Percentiles rank a stretch among this genome's conserved stretches.
phyloP scores from a whole-genome alignment of 108 stramenopile species.

The Poteriospumella lacustris region DNA sequence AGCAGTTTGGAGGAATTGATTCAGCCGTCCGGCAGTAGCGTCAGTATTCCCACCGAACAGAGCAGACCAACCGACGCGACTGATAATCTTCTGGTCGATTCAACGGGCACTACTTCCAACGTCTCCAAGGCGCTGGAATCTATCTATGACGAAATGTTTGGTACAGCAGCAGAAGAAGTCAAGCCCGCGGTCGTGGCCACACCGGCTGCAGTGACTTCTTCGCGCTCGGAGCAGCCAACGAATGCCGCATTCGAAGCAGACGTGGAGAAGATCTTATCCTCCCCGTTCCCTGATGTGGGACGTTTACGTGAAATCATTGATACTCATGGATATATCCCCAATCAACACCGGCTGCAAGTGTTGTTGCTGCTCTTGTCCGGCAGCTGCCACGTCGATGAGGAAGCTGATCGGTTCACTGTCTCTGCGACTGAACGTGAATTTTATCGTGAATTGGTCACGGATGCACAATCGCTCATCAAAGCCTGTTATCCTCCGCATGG shows the following conservation, averaged over 20 bases:
- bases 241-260: not conserved
- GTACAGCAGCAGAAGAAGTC: no score
- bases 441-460: not conserved
- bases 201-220: no score
- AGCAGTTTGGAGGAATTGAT: no score
- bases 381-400: not conserved
- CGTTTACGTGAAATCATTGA: not conserved
- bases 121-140: no score
- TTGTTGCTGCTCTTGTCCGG: not conserved
- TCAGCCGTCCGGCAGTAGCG: no score
- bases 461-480: not conserved
- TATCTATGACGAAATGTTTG: no score
- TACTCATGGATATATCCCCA: not conserved
- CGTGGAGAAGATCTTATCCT: conserved; percentile 2
- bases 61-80: no score
- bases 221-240: no score
- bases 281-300: conserved; percentile 16
- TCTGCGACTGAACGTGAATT: not conserved
- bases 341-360: not conserved
- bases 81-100: no score
- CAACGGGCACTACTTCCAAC: no score
- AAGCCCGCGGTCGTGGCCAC: no score
- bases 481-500: not conserved
- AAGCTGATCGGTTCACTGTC: not conserved
- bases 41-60: no score